These are phyloP conservation scores for Lactarius quietus DNA, from an alignment of 768 basidiomycete genomes.

Conservation along the genomic window DNA sequence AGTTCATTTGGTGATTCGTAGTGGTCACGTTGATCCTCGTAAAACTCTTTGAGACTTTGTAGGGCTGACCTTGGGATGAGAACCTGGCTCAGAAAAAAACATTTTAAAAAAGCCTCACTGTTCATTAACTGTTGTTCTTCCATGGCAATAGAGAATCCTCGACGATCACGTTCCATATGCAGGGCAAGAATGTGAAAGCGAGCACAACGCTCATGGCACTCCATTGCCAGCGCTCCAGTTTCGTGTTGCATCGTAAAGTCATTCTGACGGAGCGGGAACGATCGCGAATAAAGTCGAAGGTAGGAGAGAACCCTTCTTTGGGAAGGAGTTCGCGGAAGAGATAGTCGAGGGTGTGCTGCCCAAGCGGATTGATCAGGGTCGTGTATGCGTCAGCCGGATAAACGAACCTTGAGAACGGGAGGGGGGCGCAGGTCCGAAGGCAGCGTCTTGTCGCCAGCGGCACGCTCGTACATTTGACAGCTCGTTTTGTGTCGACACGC, in stretches of 20 bases:
- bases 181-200: constrained; percentile 88
- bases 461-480: constrained; percentile 93
- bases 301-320: constrained; percentile 60
- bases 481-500: constrained; percentile 77
- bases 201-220: constrained; percentile 90
- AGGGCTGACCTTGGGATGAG: constrained; percentile 53
- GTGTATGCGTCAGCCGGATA: constrained; percentile 8
- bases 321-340: constrained; percentile 81
- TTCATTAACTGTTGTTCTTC: constrained; percentile 92
- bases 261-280: constrained; percentile 81
- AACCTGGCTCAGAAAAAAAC: constrained; percentile 5
- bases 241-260: constrained; percentile 94
- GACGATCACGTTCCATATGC: constrained; percentile 56
- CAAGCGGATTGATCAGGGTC: constrained; percentile 1
- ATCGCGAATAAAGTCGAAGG: constrained; percentile 87
- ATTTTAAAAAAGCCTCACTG: constrained; percentile 52
- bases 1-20: constrained; percentile 81
- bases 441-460: constrained; percentile 85
- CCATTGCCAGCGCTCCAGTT: constrained; percentile 71
- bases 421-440: constrained; percentile 94
- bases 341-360: constrained; percentile 84
- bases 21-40: constrained; percentile 69
- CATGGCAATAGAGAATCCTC: constrained; percentile 58
- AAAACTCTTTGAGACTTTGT: constrained; percentile 90
- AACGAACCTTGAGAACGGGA: constrained; percentile 62